Evolutionary conservation across 2,329 filamentous ascomycete species (phyloP).

Genomic region (Venturia nashicola): DNA sequence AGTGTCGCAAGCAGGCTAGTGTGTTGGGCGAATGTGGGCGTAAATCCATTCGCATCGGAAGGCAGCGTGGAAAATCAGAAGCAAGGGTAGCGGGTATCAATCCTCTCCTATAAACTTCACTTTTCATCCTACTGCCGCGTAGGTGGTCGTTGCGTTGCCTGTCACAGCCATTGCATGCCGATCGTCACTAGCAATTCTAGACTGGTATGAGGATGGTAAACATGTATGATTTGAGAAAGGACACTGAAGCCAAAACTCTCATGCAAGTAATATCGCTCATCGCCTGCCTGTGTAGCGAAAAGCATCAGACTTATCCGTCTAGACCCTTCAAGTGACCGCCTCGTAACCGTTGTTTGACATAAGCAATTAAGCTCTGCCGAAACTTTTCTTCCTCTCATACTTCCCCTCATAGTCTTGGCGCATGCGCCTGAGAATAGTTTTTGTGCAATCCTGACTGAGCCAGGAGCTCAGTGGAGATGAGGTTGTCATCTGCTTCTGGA

Average conservation of each 20-base stretch:
- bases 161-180: background rate
- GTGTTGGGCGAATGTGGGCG: background rate
- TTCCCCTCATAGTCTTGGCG: background rate
- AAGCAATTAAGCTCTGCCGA: background rate
- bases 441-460: background rate
- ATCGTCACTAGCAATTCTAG: constrained; percentile 3
- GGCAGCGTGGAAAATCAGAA: background rate
- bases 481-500: background rate
- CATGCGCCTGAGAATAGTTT: background rate
- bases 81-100: background rate
- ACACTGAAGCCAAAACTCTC: constrained; percentile 2
- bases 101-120: background rate
- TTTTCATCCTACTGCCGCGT: background rate
- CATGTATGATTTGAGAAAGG: constrained; percentile 4
- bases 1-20: background rate
- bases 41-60: background rate
- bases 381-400: constrained; percentile 5
- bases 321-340: constrained; percentile 2
- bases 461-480: background rate
- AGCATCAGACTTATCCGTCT: constrained; percentile 1
- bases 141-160: background rate
- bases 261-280: constrained; percentile 3
- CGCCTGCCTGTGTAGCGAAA: background rate
- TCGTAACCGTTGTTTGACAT: constrained; percentile 1
- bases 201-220: background rate